Evolutionary conservation across 345 rosid species (phyloP), one percentile per base, ranked within the genome.

Genomic region (Limnanthes douglasii): DNA sequence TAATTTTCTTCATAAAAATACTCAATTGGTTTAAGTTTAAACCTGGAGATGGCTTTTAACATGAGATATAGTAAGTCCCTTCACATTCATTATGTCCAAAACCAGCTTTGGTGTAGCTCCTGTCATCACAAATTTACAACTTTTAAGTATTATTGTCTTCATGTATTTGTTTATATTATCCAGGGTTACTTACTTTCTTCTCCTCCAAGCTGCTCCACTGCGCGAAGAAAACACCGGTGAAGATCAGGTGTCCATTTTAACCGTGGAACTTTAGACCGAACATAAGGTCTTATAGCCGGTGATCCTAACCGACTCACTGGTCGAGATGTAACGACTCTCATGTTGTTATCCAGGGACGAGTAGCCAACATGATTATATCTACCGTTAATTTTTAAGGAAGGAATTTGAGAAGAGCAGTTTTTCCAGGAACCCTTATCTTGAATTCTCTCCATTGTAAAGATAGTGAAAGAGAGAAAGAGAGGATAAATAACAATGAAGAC

Each of bases 41-140:
- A 74, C 92, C 92, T 78, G 84, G 36, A 78, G 84, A 52, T 78
- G 92, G 54, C 92, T 78, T 64, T 78, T 78, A 5, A 78, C 78
- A 41, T 78, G 83, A 48, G 83, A 66, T 22, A 78, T 66, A 5
- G 84, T 63, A 1, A 78, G 77, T 9, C 78, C 92, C 45, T 56
- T 71, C 35, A 71, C 70, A 56, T 55, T 33, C 84, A 78, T 78
- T 5, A 64, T 48, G 50, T 78, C 72, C 25, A 78, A 41, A 28
- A 78, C 70, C 72, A 68, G 45, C 59, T 78, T 78, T 0, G 92
- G 92, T 2, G 92, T 78, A 12, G 80, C 92, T 39, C 65, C 80
- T 78, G 35, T 12, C 19, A 18, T 35, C 11, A 5, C 1, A 16
- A 32, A 32, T 24, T 11, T 11, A 25, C 10, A 6, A 25, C n/a